Percentiles rank a stretch among this genome's conserved stretches.
Conservation (phyloP, 73 alveolate species). For the Tetrahymena borealis region DNA sequence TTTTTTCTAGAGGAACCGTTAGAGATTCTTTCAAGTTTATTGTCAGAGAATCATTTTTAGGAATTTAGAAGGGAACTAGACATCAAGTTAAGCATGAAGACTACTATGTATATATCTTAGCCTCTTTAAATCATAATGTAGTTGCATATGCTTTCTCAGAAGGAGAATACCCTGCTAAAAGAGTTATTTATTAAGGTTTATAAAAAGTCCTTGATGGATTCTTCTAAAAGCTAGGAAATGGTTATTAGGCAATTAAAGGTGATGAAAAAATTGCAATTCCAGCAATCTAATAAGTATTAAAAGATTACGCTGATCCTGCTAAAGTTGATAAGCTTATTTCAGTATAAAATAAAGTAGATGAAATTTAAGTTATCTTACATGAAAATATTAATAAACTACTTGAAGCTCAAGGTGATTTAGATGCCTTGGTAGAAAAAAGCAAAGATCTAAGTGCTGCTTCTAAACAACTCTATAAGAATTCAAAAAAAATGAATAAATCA, state of each 20-base stretch:
- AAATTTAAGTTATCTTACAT: constrained; percentile 25
- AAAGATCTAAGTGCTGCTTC: constrained; percentile 37
- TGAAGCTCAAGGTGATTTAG: constrained; percentile 41
- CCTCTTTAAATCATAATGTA: constrained; percentile 9
- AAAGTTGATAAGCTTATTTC: constrained; percentile 28
- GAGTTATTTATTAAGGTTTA: constrained; percentile 35
- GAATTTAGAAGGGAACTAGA: constrained; percentile 29
- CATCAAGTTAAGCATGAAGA: constrained; percentile 41
- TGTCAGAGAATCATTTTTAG: constrained; percentile 23
- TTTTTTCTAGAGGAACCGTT: constrained; percentile 30
- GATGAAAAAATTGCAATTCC: constrained; percentile 37
- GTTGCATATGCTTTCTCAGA: constrained; percentile 41
- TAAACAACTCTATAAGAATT: constrained; percentile 12
- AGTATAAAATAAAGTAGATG: constrained; percentile 36
- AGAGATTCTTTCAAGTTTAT: constrained; percentile 33
- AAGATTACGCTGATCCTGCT: constrained; percentile 30
- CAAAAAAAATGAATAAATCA: constrained; percentile 27
- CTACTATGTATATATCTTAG: constrained; percentile 26
- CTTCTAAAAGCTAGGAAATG: constrained; percentile 29
- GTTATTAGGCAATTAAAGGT: constrained; percentile 16
- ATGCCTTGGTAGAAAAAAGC: constrained; percentile 26
- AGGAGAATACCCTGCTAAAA: constrained; percentile 25
- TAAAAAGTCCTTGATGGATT: constrained; percentile 12
- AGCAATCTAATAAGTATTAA: constrained; percentile 17
- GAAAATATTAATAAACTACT: constrained; percentile 33